These are phyloP conservation scores for Yarrowia porcina DNA, from an alignment of 805 yeast genomes.

Conservation along the genomic window DNA sequence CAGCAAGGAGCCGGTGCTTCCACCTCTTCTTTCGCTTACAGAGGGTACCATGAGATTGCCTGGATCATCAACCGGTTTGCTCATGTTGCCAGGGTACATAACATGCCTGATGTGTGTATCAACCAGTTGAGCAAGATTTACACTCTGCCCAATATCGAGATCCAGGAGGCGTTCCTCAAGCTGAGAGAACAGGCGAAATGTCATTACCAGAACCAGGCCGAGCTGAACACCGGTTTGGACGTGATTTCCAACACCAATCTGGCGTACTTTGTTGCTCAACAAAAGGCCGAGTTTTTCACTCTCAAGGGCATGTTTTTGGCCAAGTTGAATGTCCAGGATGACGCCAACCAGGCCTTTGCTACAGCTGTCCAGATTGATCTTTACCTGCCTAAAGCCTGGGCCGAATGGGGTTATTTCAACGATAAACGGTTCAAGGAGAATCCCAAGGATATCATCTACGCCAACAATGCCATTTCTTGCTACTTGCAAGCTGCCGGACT, in stretches of 20 bases:
- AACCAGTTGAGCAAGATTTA: slow-evolving; percentile 89
- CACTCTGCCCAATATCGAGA: slow-evolving; percentile 94
- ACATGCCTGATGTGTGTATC: slow-evolving; percentile 95
- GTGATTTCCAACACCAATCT: slow-evolving; percentile 94
- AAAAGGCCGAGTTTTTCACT: slow-evolving; percentile 96
- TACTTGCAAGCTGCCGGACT: slow-evolving; percentile 96
- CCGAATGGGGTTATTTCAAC: slow-evolving; percentile 97
- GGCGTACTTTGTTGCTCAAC: slow-evolving; percentile 95
- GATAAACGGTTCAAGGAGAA: slow-evolving; percentile 83
- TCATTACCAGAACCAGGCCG: slow-evolving; percentile 88
- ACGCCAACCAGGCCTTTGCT: slow-evolving; percentile 96
- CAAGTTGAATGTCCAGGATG: slow-evolving; percentile 83
- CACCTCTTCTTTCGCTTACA: slow-evolving; percentile 86
- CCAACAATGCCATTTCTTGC: slow-evolving; percentile 92
- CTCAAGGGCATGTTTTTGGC: slow-evolving; percentile 97
- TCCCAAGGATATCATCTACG: slow-evolving; percentile 74
- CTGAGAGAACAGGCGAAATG: slow-evolving; percentile 97
- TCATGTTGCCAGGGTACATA: slow-evolving; percentile 95
- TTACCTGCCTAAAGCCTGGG: slow-evolving; percentile 97
- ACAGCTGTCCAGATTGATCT: slow-evolving; percentile 96
- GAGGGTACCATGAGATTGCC: slow-evolving; percentile 98
- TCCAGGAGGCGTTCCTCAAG: slow-evolving; percentile 95
- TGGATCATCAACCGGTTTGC: slow-evolving; percentile 99
- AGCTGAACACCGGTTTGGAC: slow-evolving; percentile 90
- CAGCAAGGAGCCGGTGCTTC: slow-evolving; percentile 54